A percentile compares a stretch with the other conserved stretches of the same genome.
Evolutionary conservation across 2,329 filamentous ascomycete species (phyloP).

Genomic region (Clonostachys rhizophaga): DNA sequence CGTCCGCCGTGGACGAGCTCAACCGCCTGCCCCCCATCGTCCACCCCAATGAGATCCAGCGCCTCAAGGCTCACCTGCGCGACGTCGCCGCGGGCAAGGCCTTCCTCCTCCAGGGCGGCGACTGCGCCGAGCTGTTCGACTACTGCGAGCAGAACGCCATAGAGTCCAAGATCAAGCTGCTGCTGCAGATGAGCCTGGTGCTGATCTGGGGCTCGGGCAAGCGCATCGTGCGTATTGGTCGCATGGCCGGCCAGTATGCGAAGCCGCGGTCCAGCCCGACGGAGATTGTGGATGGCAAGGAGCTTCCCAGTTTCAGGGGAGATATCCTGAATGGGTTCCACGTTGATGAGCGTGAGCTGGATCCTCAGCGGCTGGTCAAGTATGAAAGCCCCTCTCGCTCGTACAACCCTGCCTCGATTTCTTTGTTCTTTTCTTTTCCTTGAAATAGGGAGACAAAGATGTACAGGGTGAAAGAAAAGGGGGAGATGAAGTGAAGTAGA

Average conservation of each 20-base stretch:
- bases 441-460: not conserved
- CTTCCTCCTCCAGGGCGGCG: constrained; percentile 91
- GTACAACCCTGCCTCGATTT: not conserved
- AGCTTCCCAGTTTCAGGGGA: constrained; percentile 86
- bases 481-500: not conserved
- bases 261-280: constrained; percentile 89
- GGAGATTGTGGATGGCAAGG: constrained; percentile 73
- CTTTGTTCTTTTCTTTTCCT: not conserved
- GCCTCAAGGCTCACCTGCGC: constrained; percentile 70
- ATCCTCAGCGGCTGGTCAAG: constrained; percentile 78
- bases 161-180: constrained; percentile 92
- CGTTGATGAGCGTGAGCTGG: constrained; percentile 69
- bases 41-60: constrained; percentile 74
- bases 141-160: constrained; percentile 90
- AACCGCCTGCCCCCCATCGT: constrained; percentile 71
- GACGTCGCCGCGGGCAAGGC: constrained; percentile 89
- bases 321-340: constrained; percentile 93
- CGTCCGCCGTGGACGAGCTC: constrained; percentile 59
- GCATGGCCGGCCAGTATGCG: constrained; percentile 96
- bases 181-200: constrained; percentile 95
- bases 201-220: constrained; percentile 81
- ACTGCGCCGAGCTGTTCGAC: constrained; percentile 95
- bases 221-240: constrained; percentile 87
- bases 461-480: too few relatives aligned
- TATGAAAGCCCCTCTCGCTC: constrained; percentile 18